Conservation (phyloP, 2,329 filamentous ascomycete genomes). For the Thielaviopsis ethacetica region DNA sequence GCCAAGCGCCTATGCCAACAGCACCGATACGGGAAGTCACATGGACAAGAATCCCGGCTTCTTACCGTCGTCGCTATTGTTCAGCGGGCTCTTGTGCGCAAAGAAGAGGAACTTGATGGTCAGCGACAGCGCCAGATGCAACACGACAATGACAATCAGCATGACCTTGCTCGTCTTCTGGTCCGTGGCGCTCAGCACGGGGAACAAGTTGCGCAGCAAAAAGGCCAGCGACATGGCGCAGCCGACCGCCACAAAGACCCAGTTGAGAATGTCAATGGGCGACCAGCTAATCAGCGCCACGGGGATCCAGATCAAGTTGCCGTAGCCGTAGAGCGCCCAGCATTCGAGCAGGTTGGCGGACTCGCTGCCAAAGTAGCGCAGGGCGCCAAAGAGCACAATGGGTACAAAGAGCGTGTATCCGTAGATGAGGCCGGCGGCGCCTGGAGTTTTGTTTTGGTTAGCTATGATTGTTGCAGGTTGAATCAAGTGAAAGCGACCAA, state of each 20-base stretch:
- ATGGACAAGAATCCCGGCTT: background rate
- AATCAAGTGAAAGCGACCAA: background rate
- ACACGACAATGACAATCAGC: constrained; percentile 62
- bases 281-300: constrained; percentile 88
- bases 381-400: constrained; percentile 65
- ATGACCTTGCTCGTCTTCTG: constrained; percentile 79
- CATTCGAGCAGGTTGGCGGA: constrained; percentile 87
- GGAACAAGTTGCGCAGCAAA: constrained; percentile 72
- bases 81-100: constrained; percentile 51
- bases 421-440: constrained; percentile 82
- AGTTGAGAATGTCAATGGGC: constrained; percentile 73
- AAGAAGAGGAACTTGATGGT: constrained; percentile 97
- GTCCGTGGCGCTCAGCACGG: constrained; percentile 84
- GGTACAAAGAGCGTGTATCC: constrained; percentile 87
- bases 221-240: constrained; percentile 73
- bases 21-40: background rate
- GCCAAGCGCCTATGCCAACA: too few species aligned
- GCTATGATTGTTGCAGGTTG: background rate
- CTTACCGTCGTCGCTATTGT: background rate
- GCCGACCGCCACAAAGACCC: constrained; percentile 77
- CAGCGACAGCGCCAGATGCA: constrained; percentile 81
- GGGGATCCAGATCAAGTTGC: constrained; percentile 92
- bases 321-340: constrained; percentile 89
- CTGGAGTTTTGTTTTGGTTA: constrained; percentile 20
- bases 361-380: constrained; percentile 93